Conservation (phyloP, 305 asterid genomes). For the Salvia sclarea region DNA sequence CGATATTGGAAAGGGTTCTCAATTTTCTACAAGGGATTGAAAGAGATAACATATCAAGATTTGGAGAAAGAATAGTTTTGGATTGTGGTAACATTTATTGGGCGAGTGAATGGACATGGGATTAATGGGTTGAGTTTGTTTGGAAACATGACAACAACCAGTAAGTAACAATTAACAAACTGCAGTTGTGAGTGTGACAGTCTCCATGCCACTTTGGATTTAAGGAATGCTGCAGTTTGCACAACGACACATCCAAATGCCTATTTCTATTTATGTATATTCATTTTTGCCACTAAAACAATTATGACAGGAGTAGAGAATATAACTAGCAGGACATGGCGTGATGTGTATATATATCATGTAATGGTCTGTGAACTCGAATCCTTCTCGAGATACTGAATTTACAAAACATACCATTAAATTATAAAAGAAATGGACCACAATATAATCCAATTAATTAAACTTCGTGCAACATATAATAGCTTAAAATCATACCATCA, state of each 20-base stretch:
- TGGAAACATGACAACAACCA: slow-evolving; percentile 33
- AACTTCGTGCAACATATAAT: too few relatives aligned
- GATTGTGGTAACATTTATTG: slow-evolving; percentile 13
- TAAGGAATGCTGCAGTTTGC: slow-evolving; percentile 28
- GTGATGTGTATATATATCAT: too few relatives aligned
- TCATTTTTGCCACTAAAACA: too few relatives aligned
- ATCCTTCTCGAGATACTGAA: too few relatives aligned
- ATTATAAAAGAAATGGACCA: too few relatives aligned
- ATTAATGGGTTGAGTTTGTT: slow-evolving; percentile 34
- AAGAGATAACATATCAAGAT: slow-evolving; percentile 20
- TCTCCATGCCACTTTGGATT: slow-evolving; percentile 9
- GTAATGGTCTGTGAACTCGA: too few relatives aligned
- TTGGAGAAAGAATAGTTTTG: slow-evolving; percentile 22
- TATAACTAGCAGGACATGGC: too few relatives aligned
- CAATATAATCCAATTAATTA: too few relatives aligned
- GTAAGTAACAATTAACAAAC: slow-evolving; percentile 18
- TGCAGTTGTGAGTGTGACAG: slow-evolving; percentile 21
- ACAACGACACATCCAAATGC: slow-evolving; percentile 14
- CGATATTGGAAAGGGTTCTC: slow-evolving; percentile 30
- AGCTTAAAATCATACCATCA: too few relatives aligned
- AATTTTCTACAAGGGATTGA: slow-evolving; percentile 31
- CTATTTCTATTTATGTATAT: neutral
- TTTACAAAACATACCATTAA: too few relatives aligned
- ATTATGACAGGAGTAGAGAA: too few relatives aligned
- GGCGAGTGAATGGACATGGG: slow-evolving; percentile 16